Base-by-base conservation (phyloP, 2,329 filamentous ascomycete species). In the Fusarium sp. region DNA sequence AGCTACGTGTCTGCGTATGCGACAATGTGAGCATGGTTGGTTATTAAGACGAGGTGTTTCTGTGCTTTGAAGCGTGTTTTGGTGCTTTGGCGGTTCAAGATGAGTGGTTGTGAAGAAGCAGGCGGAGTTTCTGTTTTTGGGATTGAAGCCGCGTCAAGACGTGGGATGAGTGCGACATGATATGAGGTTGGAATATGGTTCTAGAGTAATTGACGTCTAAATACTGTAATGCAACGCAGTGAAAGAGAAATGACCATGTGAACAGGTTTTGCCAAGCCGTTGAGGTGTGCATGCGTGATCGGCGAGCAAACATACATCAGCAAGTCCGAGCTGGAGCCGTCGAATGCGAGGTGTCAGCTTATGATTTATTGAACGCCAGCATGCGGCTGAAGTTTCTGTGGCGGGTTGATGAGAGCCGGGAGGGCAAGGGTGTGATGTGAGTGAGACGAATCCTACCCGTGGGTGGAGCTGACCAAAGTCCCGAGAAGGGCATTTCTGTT, bases 1-100 rank as follows among this genome's bases (percentile, higher is more conserved):
- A 98, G 95, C 84, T 99, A 99, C 82, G 95, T 94, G 4, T 96
- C 95, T 81, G 97, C 95, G 4, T 97, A 97, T 86, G 95, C 95
- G n/a, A n/a, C n/a, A n/a, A n/a, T n/a, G n/a, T n/a, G 58, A 79
- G 57, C 3, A 63, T 20, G 17, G 6, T n/a, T n/a, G n/a, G n/a
- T n/a, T n/a, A n/a, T n/a, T n/a, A n/a, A n/a, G n/a, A n/a, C n/a
- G n/a, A n/a, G n/a, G n/a, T n/a, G n/a, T n/a, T n/a, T n/a, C n/a
- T n/a, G n/a, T n/a, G n/a, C n/a, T n/a, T n/a, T n/a, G n/a, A n/a
- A n/a, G n/a, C n/a, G n/a, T 25, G 25, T 14, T 43, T n/a, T 14
- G 10, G 33, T 47, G 9, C 6, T 25, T 57, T 43, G 35, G 47
- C 15, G 33, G 20, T 54, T 8, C 9, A 27, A 11, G 9, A 15